Base-by-base conservation (phyloP, 2,329 filamentous ascomycete species). In the Xylaria sp. region DNA sequence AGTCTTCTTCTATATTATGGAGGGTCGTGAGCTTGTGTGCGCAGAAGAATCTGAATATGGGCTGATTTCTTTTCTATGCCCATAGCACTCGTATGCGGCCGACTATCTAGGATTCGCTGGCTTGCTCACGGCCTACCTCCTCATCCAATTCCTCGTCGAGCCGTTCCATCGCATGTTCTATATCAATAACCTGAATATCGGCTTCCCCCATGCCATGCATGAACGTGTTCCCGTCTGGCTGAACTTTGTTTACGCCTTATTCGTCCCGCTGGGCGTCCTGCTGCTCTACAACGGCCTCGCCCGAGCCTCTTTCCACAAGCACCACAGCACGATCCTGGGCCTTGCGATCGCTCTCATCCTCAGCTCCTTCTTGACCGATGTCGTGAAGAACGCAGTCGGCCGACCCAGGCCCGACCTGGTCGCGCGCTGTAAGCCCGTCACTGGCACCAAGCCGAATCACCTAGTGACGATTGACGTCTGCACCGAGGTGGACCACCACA, bases 121-220 rank as follows among this genome's bases (percentile, higher is more conserved):
- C 38, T 78, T 97, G n/a, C 67, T 91, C 7, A 76, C 79, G 4
- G 83, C 80, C 47, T 94, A 90, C 72, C 72, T 89, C 17, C 65
- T 86, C 82, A 79, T 91, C 40, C 79, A 85, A 72, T 76, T 89
- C 64, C 79, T 89, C 61, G 81, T 90, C 64, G 86, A 88, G 56
- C 94, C 94, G 0, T 97, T 97, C 71, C 92, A 97, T 71, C 91
- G 91, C 74, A 89, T 97, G 85, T 97, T 99, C 76, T 89, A 85
- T 60, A 83, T 97, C 58, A 89, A 92, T 69, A 91, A 97, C 70
- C 81, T 90, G 20, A 79, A 85, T 45, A 91, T 97, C 55, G 87
- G 91, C 60, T 97, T 89, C 67, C 94, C 94, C 0, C 89, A 96
- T 73, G 91, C 94, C 19, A 80, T 88, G 52, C 74, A 88, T 46